Base-by-base conservation (phyloP, 225 moss, liverwort and hornwort genomes). In the Ulota crispa region DNA sequence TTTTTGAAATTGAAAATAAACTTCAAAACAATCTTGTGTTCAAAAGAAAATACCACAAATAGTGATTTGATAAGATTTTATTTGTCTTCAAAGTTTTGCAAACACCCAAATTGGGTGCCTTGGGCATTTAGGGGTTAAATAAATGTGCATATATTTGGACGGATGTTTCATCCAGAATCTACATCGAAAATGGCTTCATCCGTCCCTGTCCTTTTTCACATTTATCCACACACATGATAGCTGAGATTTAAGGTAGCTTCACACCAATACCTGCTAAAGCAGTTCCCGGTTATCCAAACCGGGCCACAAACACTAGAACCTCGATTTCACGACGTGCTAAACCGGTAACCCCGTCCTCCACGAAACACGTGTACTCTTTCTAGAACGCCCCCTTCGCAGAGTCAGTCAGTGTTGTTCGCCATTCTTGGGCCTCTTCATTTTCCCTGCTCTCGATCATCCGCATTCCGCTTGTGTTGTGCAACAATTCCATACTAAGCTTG, bases 321-420 rank as follows among this genome's bases (percentile, higher is more conserved):
- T 8, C 9, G 0, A 4, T 2, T 15, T 0, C 1, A 4, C 13
- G 3, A 80, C 73, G 4, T 54, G 55, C 65, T 23, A 28, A 34
- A 16, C 13, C 76, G 37, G 76, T 32, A n/a, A 34, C 47, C 28
- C 13, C 50, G 45, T 15, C 73, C 41, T 53, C 1, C 62, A n/a
- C 13, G 52, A 30, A 8, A 75, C 86, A 79, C 64, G 86, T 82
- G 75, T 43, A 4, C 27, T 14, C 20, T 20, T 61, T 32, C 68
- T 26, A 5, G 76, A 71, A 47, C 30, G n/a, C 14, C 30, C 27
- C n/a, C 37, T 47, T 3, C 27, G 18, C 57, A 43, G 41, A 5
- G 69, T 52, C 70, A 76, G 70, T 52, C 70, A 70, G 70, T 69
- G 20, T 19, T 10, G 43, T 21, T 42, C 24, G 30, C 28, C 52